Evolutionary conservation across 306 rosid genomes (phyloP), one percentile per base, ranked within the genome.

Genomic region (Rubus idaeus): DNA sequence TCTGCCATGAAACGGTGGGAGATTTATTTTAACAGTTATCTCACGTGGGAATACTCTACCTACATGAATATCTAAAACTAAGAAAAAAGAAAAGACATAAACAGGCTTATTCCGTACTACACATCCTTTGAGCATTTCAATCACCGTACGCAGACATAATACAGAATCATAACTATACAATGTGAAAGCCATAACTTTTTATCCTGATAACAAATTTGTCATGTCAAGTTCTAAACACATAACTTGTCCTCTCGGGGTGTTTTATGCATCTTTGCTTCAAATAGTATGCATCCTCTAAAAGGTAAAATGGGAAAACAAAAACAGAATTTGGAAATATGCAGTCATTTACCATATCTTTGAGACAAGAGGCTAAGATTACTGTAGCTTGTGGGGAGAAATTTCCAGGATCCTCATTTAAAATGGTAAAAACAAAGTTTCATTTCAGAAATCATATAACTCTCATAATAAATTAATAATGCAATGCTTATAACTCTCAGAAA

Each of bases 111-210:
- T 4, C 40, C 14, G 65, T 10, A 60, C 41, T 1, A 39, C 14
- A 60, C 66, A 60, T 26, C 8, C 21, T 63, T 37, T 64, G 46
- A 37, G 69, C 69, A 64, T 64, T 62, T 64, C 46, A 14, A 35
- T 63, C 45, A 12, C 68, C 3, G 14, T 13, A 37, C 7, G 37
- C 45, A 63, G 35, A 30, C 10, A 63, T 63, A 40, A 39, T 64
- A 10, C 52, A 72, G 20, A 72, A 21, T 30, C 10, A 35, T 17
- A 30, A 35, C 75, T 45, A 41, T 5, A 42, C 71, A 0, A 17
- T n/a, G 23, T 72, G 21, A 72, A 72, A 55, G 51, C 49, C 18
- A 58, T 10, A 20, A 55, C 20, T 72, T 39, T 6, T 26, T 11
- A 72, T 72, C 18, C 13, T 46, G 18, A 39, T 6, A 42, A 44